Base-by-base conservation (phyloP, 75 land plant genomes). In the Pinus albicaulis region DNA sequence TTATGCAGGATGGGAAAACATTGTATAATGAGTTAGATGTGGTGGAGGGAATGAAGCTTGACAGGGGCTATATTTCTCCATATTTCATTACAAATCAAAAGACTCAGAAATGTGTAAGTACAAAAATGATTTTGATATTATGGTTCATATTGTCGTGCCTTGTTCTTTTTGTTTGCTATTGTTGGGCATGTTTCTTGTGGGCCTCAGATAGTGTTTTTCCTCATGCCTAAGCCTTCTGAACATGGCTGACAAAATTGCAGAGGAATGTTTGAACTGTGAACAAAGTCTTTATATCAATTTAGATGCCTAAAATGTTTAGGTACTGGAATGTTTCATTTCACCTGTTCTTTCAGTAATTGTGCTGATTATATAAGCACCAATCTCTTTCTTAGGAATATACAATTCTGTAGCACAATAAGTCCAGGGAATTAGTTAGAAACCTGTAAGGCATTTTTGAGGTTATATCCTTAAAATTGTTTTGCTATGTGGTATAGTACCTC, bases 1-100 rank as follows among this genome's bases (percentile, higher is more conserved):
- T 20, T 77, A 28, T 78, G 56, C 80, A 92, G 97, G 97, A 94
- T 83, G 97, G 97, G 20, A 94, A 94, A 69, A 94, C 97, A 28
- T 66, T 94, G 48, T 55, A 80, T 57, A 88, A 94, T 82, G 97
- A 94, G 77, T 72, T 94, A 79, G 97, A 94, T 75, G 97, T 94
- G 77, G 92, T 92, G 23, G 90, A 92, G 25, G 95, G 97, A 60
- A 92, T 94, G 95, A 92, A 92, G 86, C 87, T 94, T n/a, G 95
- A 88, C 77, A 88, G 92, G 57, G 95, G 95, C 22, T 94, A 94
- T 59, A 89, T 94, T 38, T 92, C 94, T 41, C 90, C 95, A 41
- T 89, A 92, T 59, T 94, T 94, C 70, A 83, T 92, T 26, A 94
- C 92, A 34, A 81, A 92, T 74, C 79, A 62, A 72, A 88, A 86